phyloP scores from a whole-genome alignment of 257 asterid genomes.

The Fraxinus americana region DNA sequence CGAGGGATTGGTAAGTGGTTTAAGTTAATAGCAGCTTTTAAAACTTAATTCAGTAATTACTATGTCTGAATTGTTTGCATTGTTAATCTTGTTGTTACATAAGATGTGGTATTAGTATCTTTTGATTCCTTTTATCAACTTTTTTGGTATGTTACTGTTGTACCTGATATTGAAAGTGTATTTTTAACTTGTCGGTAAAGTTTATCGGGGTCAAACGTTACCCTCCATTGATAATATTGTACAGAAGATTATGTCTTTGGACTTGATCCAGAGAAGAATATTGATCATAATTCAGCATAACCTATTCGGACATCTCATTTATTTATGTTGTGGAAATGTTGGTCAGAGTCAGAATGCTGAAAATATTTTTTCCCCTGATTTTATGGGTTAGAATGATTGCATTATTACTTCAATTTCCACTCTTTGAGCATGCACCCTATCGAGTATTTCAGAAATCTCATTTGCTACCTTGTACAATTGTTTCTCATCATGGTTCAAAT shows the following conservation, averaged over 20 bases:
- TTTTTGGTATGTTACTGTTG: not conserved
- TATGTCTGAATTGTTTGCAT: not conserved
- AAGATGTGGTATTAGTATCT: not conserved
- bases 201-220: not conserved
- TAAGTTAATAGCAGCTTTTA: not conserved
- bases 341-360: not conserved
- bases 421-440: not conserved
- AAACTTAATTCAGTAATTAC: not conserved
- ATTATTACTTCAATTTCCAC: not conserved
- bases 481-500: not conserved
- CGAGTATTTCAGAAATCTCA: not conserved
- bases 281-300: not conserved
- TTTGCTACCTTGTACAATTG: conserved; percentile 10
- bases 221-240: not conserved
- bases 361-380: not conserved
- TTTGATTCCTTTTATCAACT: too few species aligned
- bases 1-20: conserved; percentile 85
- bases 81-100: not conserved
- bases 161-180: not conserved
- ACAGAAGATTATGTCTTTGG: not conserved
- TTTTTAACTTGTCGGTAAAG: not conserved
- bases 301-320: not conserved
- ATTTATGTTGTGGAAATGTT: conserved; percentile 3
- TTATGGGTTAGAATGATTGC: not conserved
- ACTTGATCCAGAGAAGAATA: not conserved